A percentile compares a stretch with the other conserved stretches of the same genome.
These are phyloP conservation scores for Fraxinus greggii DNA, from an alignment of 305 asterid species.

Conservation along the genomic window DNA sequence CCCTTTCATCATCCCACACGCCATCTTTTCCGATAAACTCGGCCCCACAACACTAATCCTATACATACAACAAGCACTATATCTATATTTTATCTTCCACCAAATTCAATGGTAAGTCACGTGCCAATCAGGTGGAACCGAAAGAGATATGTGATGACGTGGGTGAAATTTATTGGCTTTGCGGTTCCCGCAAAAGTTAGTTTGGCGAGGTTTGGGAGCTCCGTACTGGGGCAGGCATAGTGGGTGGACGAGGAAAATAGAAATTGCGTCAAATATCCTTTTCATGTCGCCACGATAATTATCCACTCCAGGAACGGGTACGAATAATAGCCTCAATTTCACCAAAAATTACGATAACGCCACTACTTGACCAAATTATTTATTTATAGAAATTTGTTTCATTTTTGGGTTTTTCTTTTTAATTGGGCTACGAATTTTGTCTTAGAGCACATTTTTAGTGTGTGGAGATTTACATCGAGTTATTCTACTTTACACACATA, in stretches of 20 bases:
- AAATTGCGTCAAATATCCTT: slow-evolving; percentile 26
- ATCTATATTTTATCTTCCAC: background rate
- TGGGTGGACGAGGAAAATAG: slow-evolving; percentile 45
- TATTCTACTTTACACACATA: no score
- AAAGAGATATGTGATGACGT: background rate
- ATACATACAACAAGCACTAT: slow-evolving; percentile 9
- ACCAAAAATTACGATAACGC: slow-evolving; percentile 24
- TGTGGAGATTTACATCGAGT: background rate
- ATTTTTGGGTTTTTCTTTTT: no score
- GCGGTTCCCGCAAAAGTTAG: background rate
- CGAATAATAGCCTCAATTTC: background rate
- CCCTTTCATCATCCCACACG: slow-evolving; percentile 37
- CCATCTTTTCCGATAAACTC: slow-evolving; percentile 43
- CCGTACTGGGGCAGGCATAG: slow-evolving; percentile 20
- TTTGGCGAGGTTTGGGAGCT: slow-evolving; percentile 1
- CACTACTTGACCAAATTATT: background rate
- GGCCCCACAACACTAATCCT: slow-evolving; percentile 31
- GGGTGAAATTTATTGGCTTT: background rate
- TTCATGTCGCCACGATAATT: slow-evolving; percentile 27
- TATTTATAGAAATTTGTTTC: background rate
- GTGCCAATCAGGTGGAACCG: background rate
- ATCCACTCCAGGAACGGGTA: slow-evolving; percentile 7
- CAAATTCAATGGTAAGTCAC: background rate
- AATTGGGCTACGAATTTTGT: background rate
- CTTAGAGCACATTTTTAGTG: background rate